A percentile compares a stretch with the other conserved stretches of the same genome.
phyloP scores from a whole-genome alignment of 306 rosid genomes.

The Trifolium fragiferum region DNA sequence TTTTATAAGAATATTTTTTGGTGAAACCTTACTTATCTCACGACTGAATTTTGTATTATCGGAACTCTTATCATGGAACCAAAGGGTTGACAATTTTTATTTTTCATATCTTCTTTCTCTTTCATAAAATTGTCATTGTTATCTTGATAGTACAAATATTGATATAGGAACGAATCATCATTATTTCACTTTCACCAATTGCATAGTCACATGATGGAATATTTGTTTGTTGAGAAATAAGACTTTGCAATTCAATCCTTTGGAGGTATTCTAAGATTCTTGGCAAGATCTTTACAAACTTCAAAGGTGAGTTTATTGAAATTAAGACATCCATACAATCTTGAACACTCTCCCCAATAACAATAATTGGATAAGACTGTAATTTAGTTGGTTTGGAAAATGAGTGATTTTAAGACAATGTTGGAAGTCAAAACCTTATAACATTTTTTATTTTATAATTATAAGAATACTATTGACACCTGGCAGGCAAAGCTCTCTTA shows the following conservation, averaged over 20 bases:
- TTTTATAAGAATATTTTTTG: too few species aligned
- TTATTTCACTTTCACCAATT: constrained; percentile 23
- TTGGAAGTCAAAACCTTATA: too few species aligned
- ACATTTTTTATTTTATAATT: too few species aligned
- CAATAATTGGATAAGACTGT: too few species aligned
- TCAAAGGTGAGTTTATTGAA: constrained; percentile 20
- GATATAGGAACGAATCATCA: constrained; percentile 35
- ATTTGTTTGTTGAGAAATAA: constrained; percentile 58
- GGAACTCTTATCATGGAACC: too few species aligned
- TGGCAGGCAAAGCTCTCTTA: constrained; percentile 10
- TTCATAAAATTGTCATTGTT: constrained; percentile 36
- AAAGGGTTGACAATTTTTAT: too few species aligned
- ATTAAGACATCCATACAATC: constrained; percentile 66
- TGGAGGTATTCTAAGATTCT: constrained; percentile 79
- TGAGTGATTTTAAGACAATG: too few species aligned
- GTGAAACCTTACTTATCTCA: too few species aligned
- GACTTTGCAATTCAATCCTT: constrained; percentile 63
- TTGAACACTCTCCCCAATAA: constrained; percentile 13
- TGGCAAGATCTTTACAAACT: constrained; percentile 65
- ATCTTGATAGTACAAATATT: constrained; percentile 26
- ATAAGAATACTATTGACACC: too few species aligned
- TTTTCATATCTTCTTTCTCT: constrained; percentile 42
- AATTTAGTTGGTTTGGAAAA: too few species aligned
- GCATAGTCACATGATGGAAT: constrained; percentile 31
- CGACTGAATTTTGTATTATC: too few species aligned